Percentiles rank a stretch among this genome's conserved stretches.
phyloP scores from a whole-genome alignment of 1,284 basidiomycete genomes.

The Ustilago bromivora region DNA sequence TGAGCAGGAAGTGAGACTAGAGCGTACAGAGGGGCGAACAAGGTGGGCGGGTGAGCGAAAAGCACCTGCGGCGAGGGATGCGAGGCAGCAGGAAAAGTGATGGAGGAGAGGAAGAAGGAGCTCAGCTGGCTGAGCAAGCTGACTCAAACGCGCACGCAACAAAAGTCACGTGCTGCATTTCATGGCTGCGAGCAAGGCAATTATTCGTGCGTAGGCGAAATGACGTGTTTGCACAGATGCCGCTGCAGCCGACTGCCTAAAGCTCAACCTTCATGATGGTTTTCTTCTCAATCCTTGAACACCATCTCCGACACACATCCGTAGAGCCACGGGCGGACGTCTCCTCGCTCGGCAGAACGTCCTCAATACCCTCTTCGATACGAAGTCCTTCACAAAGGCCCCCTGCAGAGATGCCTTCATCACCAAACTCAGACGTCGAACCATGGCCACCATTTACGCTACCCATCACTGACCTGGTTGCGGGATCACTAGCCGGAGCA shows the following conservation, averaged over 20 bases:
- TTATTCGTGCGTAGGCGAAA: background rate
- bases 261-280: background rate
- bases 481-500: slow-evolving; percentile 53
- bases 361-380: background rate
- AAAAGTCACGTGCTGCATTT: no score
- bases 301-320: no score
- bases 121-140: no score
- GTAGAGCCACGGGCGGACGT: background rate
- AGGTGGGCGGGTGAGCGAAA: no score
- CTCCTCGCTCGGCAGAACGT: background rate
- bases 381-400: background rate
- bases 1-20: no score
- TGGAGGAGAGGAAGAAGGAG: no score
- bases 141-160: no score
- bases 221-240: slow-evolving; percentile 21
- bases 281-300: background rate
- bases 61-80: no score
- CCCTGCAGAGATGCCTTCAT: background rate
- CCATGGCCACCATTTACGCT: slow-evolving; percentile 56
- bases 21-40: no score
- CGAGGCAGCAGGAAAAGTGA: no score
- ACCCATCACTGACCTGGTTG: slow-evolving; percentile 51
- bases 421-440: background rate
- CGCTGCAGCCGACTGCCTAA: background rate
- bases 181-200: background rate